Percentiles rank a stretch among this genome's conserved stretches.
Conservation (phyloP, 2,329 filamentous ascomycete species). For the Alternaria tenuissima region DNA sequence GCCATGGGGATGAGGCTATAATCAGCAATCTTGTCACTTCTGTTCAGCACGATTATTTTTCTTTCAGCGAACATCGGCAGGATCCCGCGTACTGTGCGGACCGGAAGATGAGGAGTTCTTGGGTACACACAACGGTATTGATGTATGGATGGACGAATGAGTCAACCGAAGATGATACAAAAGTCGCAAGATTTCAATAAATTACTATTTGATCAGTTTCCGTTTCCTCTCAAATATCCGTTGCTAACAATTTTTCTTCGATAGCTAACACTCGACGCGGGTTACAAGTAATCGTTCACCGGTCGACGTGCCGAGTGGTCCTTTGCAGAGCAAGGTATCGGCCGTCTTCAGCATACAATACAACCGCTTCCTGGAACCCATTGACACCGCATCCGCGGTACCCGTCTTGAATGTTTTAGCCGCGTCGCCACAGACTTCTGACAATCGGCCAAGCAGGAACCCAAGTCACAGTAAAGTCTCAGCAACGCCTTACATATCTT, state of each 20-base stretch:
- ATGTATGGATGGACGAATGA: neutral
- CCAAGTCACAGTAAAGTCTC: slow-evolving; percentile 34
- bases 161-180: neutral
- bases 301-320: rapidly evolving
- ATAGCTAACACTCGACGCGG: too few species aligned
- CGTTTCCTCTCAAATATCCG: neutral
- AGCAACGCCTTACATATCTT: slow-evolving; percentile 26
- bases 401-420: neutral
- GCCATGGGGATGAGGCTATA: neutral
- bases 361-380: neutral
- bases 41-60: slow-evolving; percentile 1
- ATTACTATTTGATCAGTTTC: slow-evolving; percentile 9
- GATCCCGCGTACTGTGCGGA: slow-evolving; percentile 9
- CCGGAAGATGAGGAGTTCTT: slow-evolving; percentile 18
- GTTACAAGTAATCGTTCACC: too few species aligned
- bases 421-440: neutral
- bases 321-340: too few species aligned
- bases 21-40: neutral
- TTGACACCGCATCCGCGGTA: neutral
- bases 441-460: neutral
- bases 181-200: slow-evolving; percentile 10
- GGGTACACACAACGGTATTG: neutral
- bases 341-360: too few species aligned
- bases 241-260: too few species aligned
- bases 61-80: slow-evolving; percentile 18